Evolutionary conservation across 352 stramenopile species (phyloP).

Genomic region (Phytophthora litchii): DNA sequence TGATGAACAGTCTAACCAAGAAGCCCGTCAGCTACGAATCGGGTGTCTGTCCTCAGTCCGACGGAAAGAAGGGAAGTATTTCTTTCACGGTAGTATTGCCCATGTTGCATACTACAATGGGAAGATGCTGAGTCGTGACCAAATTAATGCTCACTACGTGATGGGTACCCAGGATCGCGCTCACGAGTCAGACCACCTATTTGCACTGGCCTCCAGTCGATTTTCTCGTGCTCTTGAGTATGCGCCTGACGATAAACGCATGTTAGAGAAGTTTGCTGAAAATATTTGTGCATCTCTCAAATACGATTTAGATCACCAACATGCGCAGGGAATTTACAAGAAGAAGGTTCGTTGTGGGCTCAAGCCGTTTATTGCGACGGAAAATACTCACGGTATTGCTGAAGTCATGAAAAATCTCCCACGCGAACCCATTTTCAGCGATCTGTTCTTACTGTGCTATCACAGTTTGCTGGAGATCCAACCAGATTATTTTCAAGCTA

Average conservation of each 20-base stretch:
- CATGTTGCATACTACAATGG: conserved; percentile 89
- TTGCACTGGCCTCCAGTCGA: conserved; percentile 65
- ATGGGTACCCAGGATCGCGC: conserved; percentile 65
- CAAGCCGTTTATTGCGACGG: conserved; percentile 56
- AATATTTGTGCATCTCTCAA: conserved; percentile 85
- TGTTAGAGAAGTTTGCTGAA: conserved; percentile 75
- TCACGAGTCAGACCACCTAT: conserved; percentile 77
- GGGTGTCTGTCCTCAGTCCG: conserved; percentile 69
- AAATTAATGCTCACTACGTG: conserved; percentile 80
- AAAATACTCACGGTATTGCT: conserved; percentile 77
- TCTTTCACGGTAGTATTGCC: conserved; percentile 83
- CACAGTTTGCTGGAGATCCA: conserved; percentile 53
- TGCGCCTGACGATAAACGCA: conserved; percentile 62
- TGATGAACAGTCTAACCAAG: conserved; percentile 60
- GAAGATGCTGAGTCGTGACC: conserved; percentile 57
- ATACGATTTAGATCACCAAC: conserved; percentile 78
- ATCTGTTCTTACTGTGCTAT: conserved; percentile 81
- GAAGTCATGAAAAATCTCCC: conserved; percentile 86
- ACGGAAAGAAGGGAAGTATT: conserved; percentile 79
- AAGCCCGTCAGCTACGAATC: conserved; percentile 69
- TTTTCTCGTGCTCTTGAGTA: conserved; percentile 72
- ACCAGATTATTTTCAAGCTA: conserved; percentile 63
- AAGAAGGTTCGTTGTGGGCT: conserved; percentile 77
- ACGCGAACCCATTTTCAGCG: conserved; percentile 69
- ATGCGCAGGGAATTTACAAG: conserved; percentile 78